Conservation (phyloP, 345 rosid species). For the Camelina laxa region DNA sequence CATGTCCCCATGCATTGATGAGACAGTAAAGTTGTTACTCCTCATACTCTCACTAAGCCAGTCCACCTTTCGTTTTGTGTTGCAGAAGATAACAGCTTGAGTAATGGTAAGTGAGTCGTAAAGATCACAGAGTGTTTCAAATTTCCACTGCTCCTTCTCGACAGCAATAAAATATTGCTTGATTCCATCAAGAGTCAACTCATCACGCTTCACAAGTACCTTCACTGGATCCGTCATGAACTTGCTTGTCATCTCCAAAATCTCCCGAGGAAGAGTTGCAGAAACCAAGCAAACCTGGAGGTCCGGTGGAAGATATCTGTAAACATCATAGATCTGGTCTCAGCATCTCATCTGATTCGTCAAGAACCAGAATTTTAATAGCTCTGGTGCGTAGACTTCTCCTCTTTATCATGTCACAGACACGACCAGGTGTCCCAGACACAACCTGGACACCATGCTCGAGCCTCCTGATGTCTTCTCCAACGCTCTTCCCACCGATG, state of each 20-base stretch:
- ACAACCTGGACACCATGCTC: slow-evolving; percentile 65
- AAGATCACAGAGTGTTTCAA: slow-evolving; percentile 96
- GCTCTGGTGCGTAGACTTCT: slow-evolving; percentile 91
- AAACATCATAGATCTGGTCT: slow-evolving; percentile 97
- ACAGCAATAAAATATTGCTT: slow-evolving; percentile 94
- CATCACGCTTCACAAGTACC: slow-evolving; percentile 98
- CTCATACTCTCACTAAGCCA: slow-evolving; percentile 99
- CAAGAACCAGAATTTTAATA: slow-evolving; percentile 57
- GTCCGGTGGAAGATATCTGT: slow-evolving; percentile 96
- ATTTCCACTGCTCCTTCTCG: slow-evolving; percentile 98
- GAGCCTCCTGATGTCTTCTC: slow-evolving; percentile 89
- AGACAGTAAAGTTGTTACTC: slow-evolving; percentile 81
- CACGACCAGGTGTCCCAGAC: slow-evolving; percentile 99
- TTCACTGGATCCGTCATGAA: slow-evolving; percentile 97
- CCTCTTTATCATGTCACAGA: slow-evolving; percentile 98
- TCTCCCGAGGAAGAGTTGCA: slow-evolving; percentile 97
- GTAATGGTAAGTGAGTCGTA: slow-evolving; percentile 94
- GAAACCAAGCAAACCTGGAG: slow-evolving; percentile 97
- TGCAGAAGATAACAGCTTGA: slow-evolving; percentile 98
- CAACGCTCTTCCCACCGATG: slow-evolving; percentile 94
- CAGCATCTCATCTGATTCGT: slow-evolving; percentile 98
- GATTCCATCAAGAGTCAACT: slow-evolving; percentile 95
- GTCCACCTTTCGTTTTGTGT: slow-evolving; percentile 97
- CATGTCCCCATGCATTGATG: slow-evolving; percentile 99
- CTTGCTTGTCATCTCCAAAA: slow-evolving; percentile 89